Percentiles rank a stretch among this genome's conserved stretches.
Conservation (phyloP, 2,329 filamentous ascomycete species). For the Phoma sp. region DNA sequence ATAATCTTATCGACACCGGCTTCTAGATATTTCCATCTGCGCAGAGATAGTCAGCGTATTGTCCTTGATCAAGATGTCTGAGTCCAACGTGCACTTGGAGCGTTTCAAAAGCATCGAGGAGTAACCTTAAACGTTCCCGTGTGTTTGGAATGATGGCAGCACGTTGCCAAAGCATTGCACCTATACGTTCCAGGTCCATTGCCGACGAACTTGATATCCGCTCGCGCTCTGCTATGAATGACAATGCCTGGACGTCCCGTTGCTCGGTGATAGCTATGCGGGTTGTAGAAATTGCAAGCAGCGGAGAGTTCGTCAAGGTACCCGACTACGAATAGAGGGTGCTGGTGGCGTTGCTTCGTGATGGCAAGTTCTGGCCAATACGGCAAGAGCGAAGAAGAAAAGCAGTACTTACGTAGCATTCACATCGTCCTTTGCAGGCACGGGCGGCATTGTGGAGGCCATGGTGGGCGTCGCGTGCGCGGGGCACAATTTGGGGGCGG, state of each 20-base stretch:
- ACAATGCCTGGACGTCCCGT: not conserved
- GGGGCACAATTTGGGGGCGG: conserved; percentile 29
- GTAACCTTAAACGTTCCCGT: not conserved
- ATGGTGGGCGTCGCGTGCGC: conserved; percentile 31
- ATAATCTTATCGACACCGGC: conserved; percentile 91
- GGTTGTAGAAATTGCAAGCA: no score
- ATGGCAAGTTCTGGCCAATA: not conserved
- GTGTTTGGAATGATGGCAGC: not conserved
- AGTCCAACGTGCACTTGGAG: not conserved
- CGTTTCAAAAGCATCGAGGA: not conserved
- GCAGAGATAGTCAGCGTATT: conserved; percentile 23
- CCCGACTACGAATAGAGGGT: no score
- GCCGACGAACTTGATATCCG: no score
- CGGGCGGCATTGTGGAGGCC: conserved; percentile 49
- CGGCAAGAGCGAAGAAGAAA: not conserved
- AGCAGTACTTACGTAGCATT: conserved; percentile 65
- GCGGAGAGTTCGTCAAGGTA: no score
- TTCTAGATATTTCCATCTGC: conserved; percentile 89
- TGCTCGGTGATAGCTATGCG: no score
- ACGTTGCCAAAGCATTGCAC: not conserved
- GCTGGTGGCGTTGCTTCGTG: no score
- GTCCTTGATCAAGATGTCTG: not conserved
- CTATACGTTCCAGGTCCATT: not conserved
- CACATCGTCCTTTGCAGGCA: conserved; percentile 65
- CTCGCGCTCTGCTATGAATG: not conserved